These are phyloP conservation scores for Triadica sebifera DNA, from an alignment of 345 rosid species.

Conservation along the genomic window DNA sequence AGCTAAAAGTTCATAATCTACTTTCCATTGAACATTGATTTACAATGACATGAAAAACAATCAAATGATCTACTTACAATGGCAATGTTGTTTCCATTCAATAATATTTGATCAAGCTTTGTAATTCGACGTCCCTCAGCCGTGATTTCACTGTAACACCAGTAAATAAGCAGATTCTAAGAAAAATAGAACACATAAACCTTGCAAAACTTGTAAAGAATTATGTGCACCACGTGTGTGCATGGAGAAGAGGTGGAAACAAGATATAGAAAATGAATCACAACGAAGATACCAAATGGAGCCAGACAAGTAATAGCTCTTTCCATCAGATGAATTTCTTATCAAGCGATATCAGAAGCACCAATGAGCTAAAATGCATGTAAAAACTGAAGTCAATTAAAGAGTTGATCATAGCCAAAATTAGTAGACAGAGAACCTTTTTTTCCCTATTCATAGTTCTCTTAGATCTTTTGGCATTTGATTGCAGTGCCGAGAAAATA, in stretches of 20 bases:
- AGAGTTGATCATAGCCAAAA: background rate
- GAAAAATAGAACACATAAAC: background rate
- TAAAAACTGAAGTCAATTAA: background rate
- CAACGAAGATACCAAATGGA: background rate
- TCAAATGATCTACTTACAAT: slow-evolving; percentile 51
- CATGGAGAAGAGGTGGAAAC: no score
- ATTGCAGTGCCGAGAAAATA: background rate
- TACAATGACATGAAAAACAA: background rate
- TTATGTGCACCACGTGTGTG: background rate
- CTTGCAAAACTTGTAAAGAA: background rate
- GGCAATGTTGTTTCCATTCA: slow-evolving; percentile 93
- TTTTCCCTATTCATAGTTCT: background rate
- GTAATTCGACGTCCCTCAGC: slow-evolving; percentile 87
- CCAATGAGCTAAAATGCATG: background rate
- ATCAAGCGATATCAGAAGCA: background rate
- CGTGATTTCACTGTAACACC: slow-evolving; percentile 68
- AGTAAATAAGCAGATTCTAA: slow-evolving; percentile 12
- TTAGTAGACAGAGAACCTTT: background rate
- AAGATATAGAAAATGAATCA: background rate
- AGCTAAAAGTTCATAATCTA: background rate
- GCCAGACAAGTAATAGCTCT: background rate
- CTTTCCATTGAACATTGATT: background rate
- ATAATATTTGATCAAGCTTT: slow-evolving; percentile 93
- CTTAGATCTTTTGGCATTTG: background rate
- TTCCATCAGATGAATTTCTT: background rate